Evolutionary conservation across 345 rosid genomes (phyloP).

Genomic region (Arabidopsis suecica): DNA sequence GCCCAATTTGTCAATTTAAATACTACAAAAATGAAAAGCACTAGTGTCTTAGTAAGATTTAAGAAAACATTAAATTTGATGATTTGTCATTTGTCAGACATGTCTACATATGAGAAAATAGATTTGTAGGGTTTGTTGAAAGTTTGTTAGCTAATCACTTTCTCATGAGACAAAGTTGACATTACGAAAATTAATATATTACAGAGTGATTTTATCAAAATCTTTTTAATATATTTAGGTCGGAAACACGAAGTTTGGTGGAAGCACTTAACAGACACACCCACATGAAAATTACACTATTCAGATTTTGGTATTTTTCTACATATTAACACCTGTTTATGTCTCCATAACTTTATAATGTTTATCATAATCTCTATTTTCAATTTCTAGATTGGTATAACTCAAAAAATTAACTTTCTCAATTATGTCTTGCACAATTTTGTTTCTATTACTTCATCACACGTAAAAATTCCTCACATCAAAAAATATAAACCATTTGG

Average conservation of each 20-base stretch:
- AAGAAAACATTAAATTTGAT: background rate
- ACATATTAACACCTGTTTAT: background rate
- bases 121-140: conserved; percentile 39
- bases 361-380: background rate
- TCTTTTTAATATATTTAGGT: conserved; percentile 20
- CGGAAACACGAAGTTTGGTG: conserved; percentile 39
- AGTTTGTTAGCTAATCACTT: conserved; percentile 46
- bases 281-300: conserved; percentile 15
- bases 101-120: conserved; percentile 30
- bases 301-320: conserved; percentile 1
- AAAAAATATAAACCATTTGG: background rate
- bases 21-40: background rate
- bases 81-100: conserved; percentile 22
- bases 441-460: background rate
- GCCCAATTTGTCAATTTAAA: background rate
- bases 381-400: background rate
- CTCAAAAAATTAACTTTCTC: background rate
- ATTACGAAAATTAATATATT: conserved; percentile 16
- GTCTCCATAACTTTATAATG: conserved; percentile 3
- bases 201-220: conserved; percentile 31
- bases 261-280: background rate
- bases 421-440: background rate
- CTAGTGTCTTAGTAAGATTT: background rate
- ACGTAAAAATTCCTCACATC: background rate
- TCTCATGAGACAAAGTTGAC: conserved; percentile 40